phyloP scores from a whole-genome alignment of 2,329 filamentous ascomycete species.

The Aspergillus costaricaensis region DNA sequence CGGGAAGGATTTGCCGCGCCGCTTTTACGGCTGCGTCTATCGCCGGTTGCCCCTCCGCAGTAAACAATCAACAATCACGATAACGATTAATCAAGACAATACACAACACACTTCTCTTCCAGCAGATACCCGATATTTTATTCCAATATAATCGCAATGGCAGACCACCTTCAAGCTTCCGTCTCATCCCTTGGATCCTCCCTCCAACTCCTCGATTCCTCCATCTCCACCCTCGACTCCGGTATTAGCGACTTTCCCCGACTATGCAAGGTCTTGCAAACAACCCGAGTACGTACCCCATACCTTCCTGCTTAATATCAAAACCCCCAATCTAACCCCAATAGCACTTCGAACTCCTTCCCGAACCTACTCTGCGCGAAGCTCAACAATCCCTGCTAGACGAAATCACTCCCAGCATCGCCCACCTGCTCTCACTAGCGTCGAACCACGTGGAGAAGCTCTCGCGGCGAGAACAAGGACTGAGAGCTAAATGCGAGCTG shows the following conservation, averaged over 20 bases:
- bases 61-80: constrained; percentile 28
- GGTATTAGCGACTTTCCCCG: constrained; percentile 66
- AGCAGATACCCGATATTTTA: neutral
- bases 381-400: constrained; percentile 83
- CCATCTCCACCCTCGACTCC: constrained; percentile 62
- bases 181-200: constrained; percentile 63
- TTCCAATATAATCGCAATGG: constrained; percentile 30
- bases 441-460: constrained; percentile 80
- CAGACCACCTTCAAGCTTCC: constrained; percentile 58
- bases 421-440: constrained; percentile 76
- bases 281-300: constrained; percentile 55
- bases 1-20: constrained; percentile 21
- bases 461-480: constrained; percentile 76
- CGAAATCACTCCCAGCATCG: constrained; percentile 86
- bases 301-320: neutral
- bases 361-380: constrained; percentile 76
- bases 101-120: neutral
- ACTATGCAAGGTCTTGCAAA: constrained; percentile 63
- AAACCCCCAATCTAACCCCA: constrained; percentile 9
- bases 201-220: constrained; percentile 63
- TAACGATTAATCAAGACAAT: neutral
- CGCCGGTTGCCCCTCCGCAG: constrained; percentile 17
- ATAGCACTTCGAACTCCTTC: constrained; percentile 90
- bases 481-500: constrained; percentile 79
- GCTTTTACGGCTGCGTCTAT: constrained; percentile 31